Evolutionary conservation across 495 filamentous ascomycete genomes (phyloP).

Genomic region (Delitschia confertaspora): DNA sequence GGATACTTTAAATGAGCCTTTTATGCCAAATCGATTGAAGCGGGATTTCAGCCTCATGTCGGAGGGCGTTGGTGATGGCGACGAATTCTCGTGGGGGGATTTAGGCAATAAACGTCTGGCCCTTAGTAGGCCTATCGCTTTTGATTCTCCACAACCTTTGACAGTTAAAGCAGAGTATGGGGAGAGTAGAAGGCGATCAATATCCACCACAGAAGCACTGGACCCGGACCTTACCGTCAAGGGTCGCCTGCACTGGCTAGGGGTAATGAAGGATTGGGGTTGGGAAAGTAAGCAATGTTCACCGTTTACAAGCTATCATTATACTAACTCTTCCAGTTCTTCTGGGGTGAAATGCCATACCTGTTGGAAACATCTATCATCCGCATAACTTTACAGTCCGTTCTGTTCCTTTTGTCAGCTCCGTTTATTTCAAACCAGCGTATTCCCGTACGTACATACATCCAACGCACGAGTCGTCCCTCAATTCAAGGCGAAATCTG

Average conservation of each 20-base stretch:
- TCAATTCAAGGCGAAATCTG: too few relatives aligned
- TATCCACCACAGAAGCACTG: conserved; percentile 39
- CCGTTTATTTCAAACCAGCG: too few relatives aligned
- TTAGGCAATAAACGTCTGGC: neutral
- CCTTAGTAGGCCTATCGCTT: neutral
- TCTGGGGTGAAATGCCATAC: neutral
- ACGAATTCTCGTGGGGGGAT: neutral
- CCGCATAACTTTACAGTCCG: too few relatives aligned
- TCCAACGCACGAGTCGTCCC: too few relatives aligned
- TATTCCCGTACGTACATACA: too few relatives aligned
- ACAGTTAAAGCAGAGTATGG: conserved; percentile 12
- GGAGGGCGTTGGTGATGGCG: neutral
- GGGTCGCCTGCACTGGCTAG: conserved; percentile 64
- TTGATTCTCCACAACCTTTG: conserved; percentile 10
- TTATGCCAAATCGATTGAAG: neutral
- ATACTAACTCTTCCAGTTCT: neutral
- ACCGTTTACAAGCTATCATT: neutral
- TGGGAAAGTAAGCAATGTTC: conserved; percentile 57
- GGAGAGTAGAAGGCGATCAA: conserved; percentile 5
- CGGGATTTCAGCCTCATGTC: neutral
- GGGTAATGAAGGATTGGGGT: conserved; percentile 67
- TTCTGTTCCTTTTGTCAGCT: too few relatives aligned
- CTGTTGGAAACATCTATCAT: too few relatives aligned
- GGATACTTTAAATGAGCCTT: neutral
- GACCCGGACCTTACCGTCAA: conserved; percentile 58